Conservation (phyloP, 805 yeast genomes). For the Candida sakaeoensis region DNA sequence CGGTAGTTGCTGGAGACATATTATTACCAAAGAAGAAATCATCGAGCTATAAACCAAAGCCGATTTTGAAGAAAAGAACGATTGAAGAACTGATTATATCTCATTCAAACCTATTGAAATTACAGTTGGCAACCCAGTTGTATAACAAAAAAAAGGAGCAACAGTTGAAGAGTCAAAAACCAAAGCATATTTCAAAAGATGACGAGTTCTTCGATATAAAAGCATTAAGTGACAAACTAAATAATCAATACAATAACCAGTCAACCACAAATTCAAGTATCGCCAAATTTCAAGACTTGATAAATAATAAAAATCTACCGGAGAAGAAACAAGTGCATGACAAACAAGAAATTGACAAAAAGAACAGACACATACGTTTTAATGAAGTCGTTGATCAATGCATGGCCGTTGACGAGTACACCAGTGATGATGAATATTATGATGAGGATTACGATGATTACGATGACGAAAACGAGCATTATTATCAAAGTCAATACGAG, state of each 20-base stretch:
- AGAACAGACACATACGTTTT: conserved; percentile 73
- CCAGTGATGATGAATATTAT: conserved; percentile 23
- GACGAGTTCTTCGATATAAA: conserved; percentile 35
- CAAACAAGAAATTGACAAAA: conserved; percentile 1
- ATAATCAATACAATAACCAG: conserved; percentile 31
- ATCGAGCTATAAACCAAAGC: conserved; percentile 48
- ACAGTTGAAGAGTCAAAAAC: conserved; percentile 3
- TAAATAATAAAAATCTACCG: conserved; percentile 2
- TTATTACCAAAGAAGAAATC: conserved; percentile 34
- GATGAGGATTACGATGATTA: conserved; percentile 20
- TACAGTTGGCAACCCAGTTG: conserved; percentile 37
- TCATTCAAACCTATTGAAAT: conserved; percentile 46
- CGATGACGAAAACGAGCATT: conserved; percentile 23
- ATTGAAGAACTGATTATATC: conserved; percentile 76
- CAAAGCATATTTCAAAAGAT: neutral
- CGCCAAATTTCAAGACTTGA: conserved; percentile 17
- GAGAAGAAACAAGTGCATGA: too few relatives aligned
- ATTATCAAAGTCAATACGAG: conserved; percentile 11
- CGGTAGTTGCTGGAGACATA: conserved; percentile 44
- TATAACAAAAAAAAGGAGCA: conserved; percentile 29
- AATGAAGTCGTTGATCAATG: conserved; percentile 95
- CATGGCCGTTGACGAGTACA: conserved; percentile 60
- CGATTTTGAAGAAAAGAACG: conserved; percentile 84
- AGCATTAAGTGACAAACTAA: conserved; percentile 41
- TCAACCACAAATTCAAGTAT: conserved; percentile 11